Evolutionary conservation across 768 basidiomycete genomes (phyloP), one percentile per base, ranked within the genome.

Genomic region (Termitomyces sp.): DNA sequence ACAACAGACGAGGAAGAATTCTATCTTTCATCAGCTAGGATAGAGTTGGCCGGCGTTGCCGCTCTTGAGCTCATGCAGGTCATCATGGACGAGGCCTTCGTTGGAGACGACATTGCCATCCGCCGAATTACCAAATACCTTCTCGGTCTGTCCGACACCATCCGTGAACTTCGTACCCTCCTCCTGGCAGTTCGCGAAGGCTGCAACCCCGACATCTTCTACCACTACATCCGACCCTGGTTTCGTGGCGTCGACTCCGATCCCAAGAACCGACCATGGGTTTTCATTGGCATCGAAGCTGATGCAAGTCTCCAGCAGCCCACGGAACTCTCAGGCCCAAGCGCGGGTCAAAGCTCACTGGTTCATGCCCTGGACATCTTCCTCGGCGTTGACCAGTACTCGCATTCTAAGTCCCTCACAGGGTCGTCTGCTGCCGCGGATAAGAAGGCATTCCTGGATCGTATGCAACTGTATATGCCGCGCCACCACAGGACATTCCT

Each of bases 71-170:
- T 96, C 53, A 96, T 98, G 93, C 84, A 88, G 2, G 74, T 81
- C 8, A 90, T 85, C 8, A 86, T 96, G 81, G 93, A 98, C 73
- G 95, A 98, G 67, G 81, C 86, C 45, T 96, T 95, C 73, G 81
- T 97, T 37, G 82, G 81, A 3, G 87, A 91, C 63, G 77, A 73
- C 49, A 79, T 84, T 14, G 85, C 87, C 26, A 73, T 84, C 44
- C 79, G 75, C 5, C 89, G 91, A 9, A 83, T 83, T 44, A 81
- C 83, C 3, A 63, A 70, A 14, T 94, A 89, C 71, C 84, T 98
- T 44, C 65, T 68, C 48, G 74, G 74, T 8, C 81, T 98, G 48
- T 80, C 86, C 1, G 59, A 47, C 15, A 82, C 88, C 64, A 86
- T 98, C 56, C 77, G 81, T 53, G 81, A 86, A 14, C 76, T 98